These are phyloP conservation scores for Amanita phalloides DNA, from an alignment of 768 basidiomycete species.

Conservation along the genomic window DNA sequence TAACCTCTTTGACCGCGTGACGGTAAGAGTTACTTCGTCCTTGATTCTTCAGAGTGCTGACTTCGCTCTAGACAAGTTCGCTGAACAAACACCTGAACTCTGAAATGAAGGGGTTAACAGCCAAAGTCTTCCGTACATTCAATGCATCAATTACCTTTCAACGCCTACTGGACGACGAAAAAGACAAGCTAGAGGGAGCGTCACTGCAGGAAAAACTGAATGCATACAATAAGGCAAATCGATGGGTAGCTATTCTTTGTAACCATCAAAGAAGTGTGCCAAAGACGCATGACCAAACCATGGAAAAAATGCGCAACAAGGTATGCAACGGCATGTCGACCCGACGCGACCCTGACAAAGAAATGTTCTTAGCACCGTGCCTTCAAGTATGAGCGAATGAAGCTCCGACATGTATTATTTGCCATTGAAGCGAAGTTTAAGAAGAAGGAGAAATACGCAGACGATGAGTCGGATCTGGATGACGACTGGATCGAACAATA, in stretches of 20 bases:
- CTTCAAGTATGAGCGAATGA: constrained; percentile 96
- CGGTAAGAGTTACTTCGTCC: constrained; percentile 40
- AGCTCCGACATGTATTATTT: constrained; percentile 84
- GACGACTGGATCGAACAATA: constrained; percentile 81
- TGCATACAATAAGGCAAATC: constrained; percentile 95
- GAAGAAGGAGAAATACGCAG: constrained; percentile 68
- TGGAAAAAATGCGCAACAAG: constrained; percentile 91
- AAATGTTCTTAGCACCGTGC: constrained; percentile 53
- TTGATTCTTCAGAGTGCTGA: constrained; percentile 10
- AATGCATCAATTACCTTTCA: constrained; percentile 98
- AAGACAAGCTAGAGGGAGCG: constrained; percentile 33
- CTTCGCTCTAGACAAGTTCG: constrained; percentile 47
- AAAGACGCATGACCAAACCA: constrained; percentile 87
- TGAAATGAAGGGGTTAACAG: constrained; percentile 97
- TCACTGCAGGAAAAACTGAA: constrained; percentile 94
- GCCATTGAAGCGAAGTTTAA: constrained; percentile 66
- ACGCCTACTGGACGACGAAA: constrained; percentile 67
- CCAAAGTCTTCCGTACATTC: constrained; percentile 99
- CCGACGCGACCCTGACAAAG: constrained; percentile 4
- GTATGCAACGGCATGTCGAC: constrained; percentile 26
- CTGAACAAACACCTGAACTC: constrained; percentile 88
- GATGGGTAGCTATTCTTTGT: constrained; percentile 94
- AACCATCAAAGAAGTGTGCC: constrained; percentile 96
- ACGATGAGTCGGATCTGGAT: constrained; percentile 89
- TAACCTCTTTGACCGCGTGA: constrained; percentile 90